phyloP scores from a whole-genome alignment of 1,139 yeast genomes.

The Blastobotrys apis region DNA sequence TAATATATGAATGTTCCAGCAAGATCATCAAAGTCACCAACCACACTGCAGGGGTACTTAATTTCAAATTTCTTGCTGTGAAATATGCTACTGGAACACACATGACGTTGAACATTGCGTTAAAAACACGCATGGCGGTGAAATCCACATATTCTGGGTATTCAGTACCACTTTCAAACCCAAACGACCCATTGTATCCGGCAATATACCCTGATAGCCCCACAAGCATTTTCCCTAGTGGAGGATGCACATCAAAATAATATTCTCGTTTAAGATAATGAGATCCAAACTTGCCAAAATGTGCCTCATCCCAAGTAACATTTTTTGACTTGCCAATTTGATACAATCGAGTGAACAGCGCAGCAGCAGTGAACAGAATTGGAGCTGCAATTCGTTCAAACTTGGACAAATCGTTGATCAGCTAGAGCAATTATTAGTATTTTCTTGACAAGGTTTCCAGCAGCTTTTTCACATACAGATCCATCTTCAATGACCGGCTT shows the following conservation, averaged over 20 bases:
- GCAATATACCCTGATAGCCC: slow-evolving; percentile 93
- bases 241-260: slow-evolving; percentile 93
- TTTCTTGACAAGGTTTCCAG: not conserved
- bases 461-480: not conserved
- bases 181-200: slow-evolving; percentile 94
- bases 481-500: slow-evolving; percentile 1
- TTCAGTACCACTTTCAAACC: slow-evolving; percentile 78
- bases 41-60: slow-evolving; percentile 81
- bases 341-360: slow-evolving; percentile 65
- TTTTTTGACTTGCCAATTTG: slow-evolving; percentile 56
- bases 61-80: slow-evolving; percentile 82
- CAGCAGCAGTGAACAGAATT: slow-evolving; percentile 51
- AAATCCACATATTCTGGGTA: slow-evolving; percentile 86
- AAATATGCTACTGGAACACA: slow-evolving; percentile 93
- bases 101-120: slow-evolving; percentile 82
- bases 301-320: slow-evolving; percentile 97
- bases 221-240: slow-evolving; percentile 94
- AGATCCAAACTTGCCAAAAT: slow-evolving; percentile 57
- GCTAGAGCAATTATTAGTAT: slow-evolving; percentile 9
- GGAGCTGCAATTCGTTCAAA: slow-evolving; percentile 53
- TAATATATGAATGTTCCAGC: slow-evolving; percentile 79
- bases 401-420: slow-evolving; percentile 18
- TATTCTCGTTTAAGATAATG: slow-evolving; percentile 38
- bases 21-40: slow-evolving; percentile 81
- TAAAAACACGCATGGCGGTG: slow-evolving; percentile 90